Evolutionary conservation across 192 early-diverging fungal genomes (phyloP).

Genomic region (Oehlia diaphana): DNA sequence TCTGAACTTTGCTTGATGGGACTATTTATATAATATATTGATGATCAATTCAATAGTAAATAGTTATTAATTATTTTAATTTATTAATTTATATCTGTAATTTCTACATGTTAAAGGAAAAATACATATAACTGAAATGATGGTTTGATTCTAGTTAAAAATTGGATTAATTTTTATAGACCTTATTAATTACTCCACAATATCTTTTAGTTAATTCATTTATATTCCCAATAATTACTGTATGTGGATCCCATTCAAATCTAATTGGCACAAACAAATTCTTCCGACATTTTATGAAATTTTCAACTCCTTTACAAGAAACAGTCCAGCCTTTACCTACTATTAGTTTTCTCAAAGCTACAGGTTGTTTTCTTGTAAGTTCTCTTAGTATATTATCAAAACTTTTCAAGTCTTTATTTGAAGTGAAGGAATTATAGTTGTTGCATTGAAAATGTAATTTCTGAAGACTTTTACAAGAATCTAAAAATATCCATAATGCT

Average conservation of each 20-base stretch:
- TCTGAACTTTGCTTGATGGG: too few species aligned
- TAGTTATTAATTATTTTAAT: too few species aligned
- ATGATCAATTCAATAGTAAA: too few species aligned
- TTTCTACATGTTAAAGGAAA: too few species aligned
- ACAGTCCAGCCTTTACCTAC: neutral
- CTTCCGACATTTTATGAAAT: neutral
- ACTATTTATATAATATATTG: too few species aligned
- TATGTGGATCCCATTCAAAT: neutral
- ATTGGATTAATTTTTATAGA: neutral
- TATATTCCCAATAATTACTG: neutral
- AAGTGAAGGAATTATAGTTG: neutral
- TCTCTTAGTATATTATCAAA: neutral
- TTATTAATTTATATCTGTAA: too few species aligned
- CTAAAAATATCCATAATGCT: neutral
- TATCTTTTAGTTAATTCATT: neutral
- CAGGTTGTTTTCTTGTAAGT: neutral
- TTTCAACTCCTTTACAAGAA: neutral
- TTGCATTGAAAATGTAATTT: neutral
- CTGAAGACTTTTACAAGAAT: neutral
- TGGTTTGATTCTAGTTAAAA: too few species aligned
- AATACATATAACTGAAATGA: too few species aligned
- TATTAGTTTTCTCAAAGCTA: neutral
- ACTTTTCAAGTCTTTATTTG: neutral
- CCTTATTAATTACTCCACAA: neutral
- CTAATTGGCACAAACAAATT: neutral